phyloP scores from a whole-genome alignment of 106 monocot genomes.

The Triglochin maritima region DNA sequence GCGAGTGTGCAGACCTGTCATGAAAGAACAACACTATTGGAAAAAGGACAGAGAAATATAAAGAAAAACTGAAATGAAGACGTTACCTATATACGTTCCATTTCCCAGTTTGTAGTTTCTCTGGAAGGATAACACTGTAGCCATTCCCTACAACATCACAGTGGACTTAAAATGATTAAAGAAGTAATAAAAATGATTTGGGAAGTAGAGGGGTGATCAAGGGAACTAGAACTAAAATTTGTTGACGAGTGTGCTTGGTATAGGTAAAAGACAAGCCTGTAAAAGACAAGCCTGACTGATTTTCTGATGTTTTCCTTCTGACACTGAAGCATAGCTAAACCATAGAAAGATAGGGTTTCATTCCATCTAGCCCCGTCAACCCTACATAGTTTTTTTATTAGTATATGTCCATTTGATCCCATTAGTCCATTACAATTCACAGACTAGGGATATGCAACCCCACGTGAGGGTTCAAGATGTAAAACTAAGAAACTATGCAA shows the following conservation, averaged over 20 bases:
- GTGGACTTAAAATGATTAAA: background rate
- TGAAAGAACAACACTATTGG: background rate
- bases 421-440: too few relatives aligned
- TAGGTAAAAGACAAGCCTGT: too few relatives aligned
- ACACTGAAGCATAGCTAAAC: too few relatives aligned
- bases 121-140: slow-evolving; percentile 30
- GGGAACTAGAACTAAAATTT: background rate
- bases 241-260: background rate
- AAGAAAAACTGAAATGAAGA: slow-evolving; percentile 1
- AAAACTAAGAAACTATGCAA: too few relatives aligned
- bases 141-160: slow-evolving; percentile 10
- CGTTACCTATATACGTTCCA: slow-evolving; percentile 93
- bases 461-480: too few relatives aligned
- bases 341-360: too few relatives aligned
- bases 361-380: too few relatives aligned
- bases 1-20: slow-evolving; percentile 67
- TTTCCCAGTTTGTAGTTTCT: slow-evolving; percentile 31
- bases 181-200: background rate
- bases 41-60: background rate
- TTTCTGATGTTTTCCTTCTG: too few relatives aligned
- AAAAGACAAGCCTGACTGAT: too few relatives aligned
- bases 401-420: too few relatives aligned
- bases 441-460: too few relatives aligned
- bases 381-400: too few relatives aligned
- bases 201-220: background rate